Base-by-base conservation (phyloP, 2,329 filamentous ascomycete genomes). In the Beauveria brongniartii region DNA sequence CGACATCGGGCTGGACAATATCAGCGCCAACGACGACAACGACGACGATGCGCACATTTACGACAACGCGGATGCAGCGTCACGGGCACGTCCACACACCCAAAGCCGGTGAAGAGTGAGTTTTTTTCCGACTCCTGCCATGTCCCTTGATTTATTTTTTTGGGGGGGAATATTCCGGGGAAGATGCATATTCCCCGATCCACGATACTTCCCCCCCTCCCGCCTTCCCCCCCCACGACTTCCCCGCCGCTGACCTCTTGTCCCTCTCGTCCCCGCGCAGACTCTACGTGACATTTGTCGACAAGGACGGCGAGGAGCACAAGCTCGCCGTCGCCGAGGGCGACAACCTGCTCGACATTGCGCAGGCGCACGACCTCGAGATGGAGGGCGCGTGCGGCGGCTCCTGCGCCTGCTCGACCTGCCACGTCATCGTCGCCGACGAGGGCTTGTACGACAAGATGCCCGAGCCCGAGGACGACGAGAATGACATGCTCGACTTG, bases 321-420 rank as follows among this genome's bases (percentile, higher is more conserved):
- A 90, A 88, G 63, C 85, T 97, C 69, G 86, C 88, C 63, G 93
- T 97, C 9, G 80, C 85, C 16, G 86, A 89, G 68, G 94, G 94
- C 55, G 92, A 96, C 75, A 99, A 99, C 74, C 80, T 99, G 59
- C 82, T 99, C 59, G 93, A 97, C 70, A 93, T 99, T 70, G 94
- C 93, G 24, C 93, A 97, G 73, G 91, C 89, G 51, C 85, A 97
- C 74, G 93, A 97, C 70, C 79, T 99, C 47, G 94, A 99, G 74
- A 97, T 99, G 93, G 94, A 99, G 80, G 92, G 94, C 64, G 94
- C 94, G 14, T 99, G 94, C 71, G 94, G 94, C 67, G 94, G 92
- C 24, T 94, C 90, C 40, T 96, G 92, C 75, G 92, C 92, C 59
- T 96, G 92, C 77, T 94, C 90, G 61, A 96, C 92, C 6, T 96